A percentile compares a stretch with the other conserved stretches of the same genome.
Conservation (phyloP, 495 filamentous ascomycete species). For the Aspergillus conjunctus region DNA sequence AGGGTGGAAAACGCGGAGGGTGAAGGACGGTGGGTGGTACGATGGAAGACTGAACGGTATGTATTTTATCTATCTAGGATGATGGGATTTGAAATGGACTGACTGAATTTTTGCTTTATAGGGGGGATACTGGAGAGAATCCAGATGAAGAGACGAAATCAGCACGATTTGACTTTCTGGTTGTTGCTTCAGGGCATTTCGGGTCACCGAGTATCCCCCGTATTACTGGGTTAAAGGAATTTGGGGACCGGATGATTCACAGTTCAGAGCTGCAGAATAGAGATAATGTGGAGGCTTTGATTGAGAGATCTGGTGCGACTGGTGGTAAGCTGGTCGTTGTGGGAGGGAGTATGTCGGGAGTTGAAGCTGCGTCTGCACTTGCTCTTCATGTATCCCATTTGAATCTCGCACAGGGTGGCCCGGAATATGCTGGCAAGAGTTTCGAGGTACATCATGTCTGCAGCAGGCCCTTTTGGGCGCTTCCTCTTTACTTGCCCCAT, state of each 20-base stretch:
- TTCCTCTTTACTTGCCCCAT: slow-evolving; percentile 64
- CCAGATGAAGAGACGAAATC: slow-evolving; percentile 17
- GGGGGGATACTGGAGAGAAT: slow-evolving; percentile 5
- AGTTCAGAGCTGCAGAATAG: slow-evolving; percentile 54
- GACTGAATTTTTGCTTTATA: background rate
- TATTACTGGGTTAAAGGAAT: slow-evolving; percentile 37
- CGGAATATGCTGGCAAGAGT: slow-evolving; percentile 33
- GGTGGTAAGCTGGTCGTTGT: slow-evolving; percentile 72
- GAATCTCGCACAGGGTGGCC: slow-evolving; percentile 44
- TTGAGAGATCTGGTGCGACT: slow-evolving; percentile 15
- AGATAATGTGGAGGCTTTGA: slow-evolving; percentile 25
- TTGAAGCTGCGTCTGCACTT: slow-evolving; percentile 72
- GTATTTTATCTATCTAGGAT: slow-evolving; percentile 14
- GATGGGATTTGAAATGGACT: background rate
- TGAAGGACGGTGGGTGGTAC: slow-evolving; percentile 55
- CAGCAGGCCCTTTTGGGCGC: slow-evolving; percentile 69
- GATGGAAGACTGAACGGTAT: slow-evolving; percentile 40
- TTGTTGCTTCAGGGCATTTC: slow-evolving; percentile 80
- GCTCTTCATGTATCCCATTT: slow-evolving; percentile 69
- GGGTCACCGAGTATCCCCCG: slow-evolving; percentile 59
- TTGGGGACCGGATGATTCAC: slow-evolving; percentile 52
- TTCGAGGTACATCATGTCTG: slow-evolving; percentile 67
- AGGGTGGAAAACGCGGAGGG: slow-evolving; percentile 27
- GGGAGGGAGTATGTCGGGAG: slow-evolving; percentile 82
- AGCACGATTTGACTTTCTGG: slow-evolving; percentile 67